These are phyloP conservation scores for Epichloe sibirici DNA, from an alignment of 2,329 filamentous ascomycete species.

Conservation along the genomic window DNA sequence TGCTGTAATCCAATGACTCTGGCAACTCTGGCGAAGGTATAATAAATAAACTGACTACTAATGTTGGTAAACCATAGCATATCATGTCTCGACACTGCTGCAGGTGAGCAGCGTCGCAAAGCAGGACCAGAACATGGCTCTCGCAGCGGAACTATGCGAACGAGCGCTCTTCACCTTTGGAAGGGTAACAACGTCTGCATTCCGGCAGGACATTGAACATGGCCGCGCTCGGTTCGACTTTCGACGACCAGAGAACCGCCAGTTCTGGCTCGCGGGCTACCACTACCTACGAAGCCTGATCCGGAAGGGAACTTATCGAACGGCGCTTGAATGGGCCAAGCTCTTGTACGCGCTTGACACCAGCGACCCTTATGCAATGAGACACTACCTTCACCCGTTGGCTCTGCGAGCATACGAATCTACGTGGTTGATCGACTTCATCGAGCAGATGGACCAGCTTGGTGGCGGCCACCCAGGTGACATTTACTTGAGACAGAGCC, in stretches of 20 bases:
- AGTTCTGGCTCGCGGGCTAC: slow-evolving; percentile 84
- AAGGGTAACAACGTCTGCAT: slow-evolving; percentile 74
- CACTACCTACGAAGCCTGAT: slow-evolving; percentile 78
- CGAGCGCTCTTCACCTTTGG: slow-evolving; percentile 88
- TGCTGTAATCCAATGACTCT: too few relatives aligned
- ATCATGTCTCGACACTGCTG: slow-evolving; percentile 86
- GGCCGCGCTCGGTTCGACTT: slow-evolving; percentile 78
- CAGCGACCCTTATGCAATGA: slow-evolving; percentile 71
- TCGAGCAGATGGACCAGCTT: slow-evolving; percentile 31
- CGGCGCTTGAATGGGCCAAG: slow-evolving; percentile 88
- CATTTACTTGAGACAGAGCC: slow-evolving; percentile 64
- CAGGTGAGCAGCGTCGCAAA: slow-evolving; percentile 89
- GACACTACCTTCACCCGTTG: slow-evolving; percentile 70
- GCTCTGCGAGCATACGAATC: slow-evolving; percentile 72
- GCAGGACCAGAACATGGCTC: slow-evolving; percentile 76
- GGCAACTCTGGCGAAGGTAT: background rate
- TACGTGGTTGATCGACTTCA: slow-evolving; percentile 61
- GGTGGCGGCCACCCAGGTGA: slow-evolving; percentile 23
- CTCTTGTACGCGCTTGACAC: slow-evolving; percentile 65
- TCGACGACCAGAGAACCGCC: slow-evolving; percentile 70
- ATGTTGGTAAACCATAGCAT: slow-evolving; percentile 36
- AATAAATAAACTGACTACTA: slow-evolving; percentile 9
- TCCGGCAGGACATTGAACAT: slow-evolving; percentile 60
- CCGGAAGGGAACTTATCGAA: slow-evolving; percentile 86
- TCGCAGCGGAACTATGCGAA: slow-evolving; percentile 79